These are phyloP conservation scores for Fusarium tjaetaba DNA, from an alignment of 2,329 filamentous ascomycete genomes.

Conservation along the genomic window DNA sequence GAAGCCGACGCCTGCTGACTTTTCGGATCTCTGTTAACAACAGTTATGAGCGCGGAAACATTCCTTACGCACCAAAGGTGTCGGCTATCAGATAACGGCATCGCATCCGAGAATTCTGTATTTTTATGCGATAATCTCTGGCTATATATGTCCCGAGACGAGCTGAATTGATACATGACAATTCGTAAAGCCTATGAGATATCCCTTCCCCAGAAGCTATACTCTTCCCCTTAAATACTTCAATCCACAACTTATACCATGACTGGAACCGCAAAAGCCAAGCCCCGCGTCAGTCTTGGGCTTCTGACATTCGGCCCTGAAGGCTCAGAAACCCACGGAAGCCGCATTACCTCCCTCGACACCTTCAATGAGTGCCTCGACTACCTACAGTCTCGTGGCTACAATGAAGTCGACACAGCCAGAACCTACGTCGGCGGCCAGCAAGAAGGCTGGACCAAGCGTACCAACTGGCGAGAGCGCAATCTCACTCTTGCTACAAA, in stretches of 20 bases:
- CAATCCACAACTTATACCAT: background rate
- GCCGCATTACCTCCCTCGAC: background rate
- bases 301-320: slow-evolving; percentile 14
- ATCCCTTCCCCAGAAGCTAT: background rate
- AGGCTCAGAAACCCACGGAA: background rate
- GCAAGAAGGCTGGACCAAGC: slow-evolving; percentile 75
- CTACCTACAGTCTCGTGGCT: slow-evolving; percentile 45
- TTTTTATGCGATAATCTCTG: background rate
- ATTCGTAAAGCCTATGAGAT: accelerated
- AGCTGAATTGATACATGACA: background rate
- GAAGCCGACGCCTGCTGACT: background rate
- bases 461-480: slow-evolving; percentile 71
- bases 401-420: slow-evolving; percentile 77
- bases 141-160: background rate
- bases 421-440: slow-evolving; percentile 70
- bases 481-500: slow-evolving; percentile 77
- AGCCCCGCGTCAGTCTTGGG: slow-evolving; percentile 7
- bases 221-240: background rate
- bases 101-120: no score
- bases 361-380: background rate
- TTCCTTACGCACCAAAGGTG: background rate
- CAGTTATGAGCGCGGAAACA: background rate
- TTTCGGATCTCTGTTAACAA: background rate
- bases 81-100: background rate
- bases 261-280: background rate